Conservation (phyloP, 164 flowering plant species). For the Malania oleifera region DNA sequence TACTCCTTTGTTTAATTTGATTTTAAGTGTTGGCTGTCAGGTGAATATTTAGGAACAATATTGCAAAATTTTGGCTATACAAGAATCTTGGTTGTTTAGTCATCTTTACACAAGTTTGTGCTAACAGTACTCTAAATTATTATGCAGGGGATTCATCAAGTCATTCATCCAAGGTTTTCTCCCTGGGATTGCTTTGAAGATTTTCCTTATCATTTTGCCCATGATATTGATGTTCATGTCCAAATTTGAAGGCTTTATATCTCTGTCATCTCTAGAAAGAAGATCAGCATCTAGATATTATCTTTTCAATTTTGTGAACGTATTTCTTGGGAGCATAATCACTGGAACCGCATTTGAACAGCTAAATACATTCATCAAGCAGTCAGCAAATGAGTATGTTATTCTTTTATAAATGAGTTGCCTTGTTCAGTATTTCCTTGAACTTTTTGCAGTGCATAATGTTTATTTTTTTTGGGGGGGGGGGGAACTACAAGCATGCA, state of each 20-base stretch:
- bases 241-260: conserved; percentile 74
- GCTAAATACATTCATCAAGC: conserved; percentile 48
- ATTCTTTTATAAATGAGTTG: not conserved
- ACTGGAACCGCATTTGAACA: conserved; percentile 78
- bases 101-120: not conserved
- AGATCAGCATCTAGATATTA: conserved; percentile 79
- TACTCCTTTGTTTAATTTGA: too few relatives aligned
- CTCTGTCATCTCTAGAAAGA: conserved; percentile 68
- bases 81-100: not conserved
- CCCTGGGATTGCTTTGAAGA: conserved; percentile 78
- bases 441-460: too few relatives aligned
- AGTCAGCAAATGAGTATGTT: conserved; percentile 65
- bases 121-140: not conserved
- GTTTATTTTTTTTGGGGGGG: too few relatives aligned
- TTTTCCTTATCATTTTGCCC: conserved; percentile 83
- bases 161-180: conserved; percentile 75
- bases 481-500: too few relatives aligned
- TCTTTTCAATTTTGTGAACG: conserved; percentile 68
- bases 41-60: too few relatives aligned
- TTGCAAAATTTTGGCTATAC: not conserved
- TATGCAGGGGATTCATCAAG: conserved; percentile 59
- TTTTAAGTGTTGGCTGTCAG: too few relatives aligned
- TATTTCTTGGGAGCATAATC: conserved; percentile 75
- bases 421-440: too few relatives aligned
- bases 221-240: conserved; percentile 84